Evolutionary conservation across 768 basidiomycete species (phyloP).

Genomic region (Cystoderma amianthinum): DNA sequence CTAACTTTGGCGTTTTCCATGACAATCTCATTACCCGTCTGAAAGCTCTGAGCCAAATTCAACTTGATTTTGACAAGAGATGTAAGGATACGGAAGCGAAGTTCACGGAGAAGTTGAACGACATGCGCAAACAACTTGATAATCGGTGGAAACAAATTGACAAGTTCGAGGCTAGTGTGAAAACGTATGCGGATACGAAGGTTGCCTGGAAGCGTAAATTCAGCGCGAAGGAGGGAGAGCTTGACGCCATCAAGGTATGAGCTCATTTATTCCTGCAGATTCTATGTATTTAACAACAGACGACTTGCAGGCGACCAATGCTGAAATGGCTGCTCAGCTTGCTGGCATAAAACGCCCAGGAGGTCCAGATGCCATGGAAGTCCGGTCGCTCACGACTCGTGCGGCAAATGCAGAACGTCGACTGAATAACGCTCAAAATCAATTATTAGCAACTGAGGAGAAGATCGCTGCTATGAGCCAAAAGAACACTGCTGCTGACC

Average conservation of each 20-base stretch:
- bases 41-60: conserved; percentile 78
- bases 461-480: conserved; percentile 69
- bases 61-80: conserved; percentile 80
- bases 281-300: conserved; percentile 1
- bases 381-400: conserved; percentile 63
- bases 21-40: conserved; percentile 88
- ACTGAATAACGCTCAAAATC: conserved; percentile 80
- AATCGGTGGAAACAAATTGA: conserved; percentile 88
- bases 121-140: conserved; percentile 85
- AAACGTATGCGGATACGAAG: conserved; percentile 76
- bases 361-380: conserved; percentile 57
- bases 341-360: conserved; percentile 52
- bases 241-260: conserved; percentile 78
- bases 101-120: conserved; percentile 66
- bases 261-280: not conserved
- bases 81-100: conserved; percentile 71
- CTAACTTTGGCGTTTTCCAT: conserved; percentile 91
- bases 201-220: conserved; percentile 79
- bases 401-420: conserved; percentile 84
- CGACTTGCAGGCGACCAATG: conserved; percentile 51
- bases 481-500: conserved; percentile 66
- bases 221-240: conserved; percentile 79
- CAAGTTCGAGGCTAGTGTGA: conserved; percentile 83
- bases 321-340: conserved; percentile 71
- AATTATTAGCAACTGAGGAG: conserved; percentile 79